Percentiles rank a stretch among this genome's conserved stretches.
phyloP scores from a whole-genome alignment of 2,329 filamentous ascomycete genomes.

The Calonectria hawksworthii region DNA sequence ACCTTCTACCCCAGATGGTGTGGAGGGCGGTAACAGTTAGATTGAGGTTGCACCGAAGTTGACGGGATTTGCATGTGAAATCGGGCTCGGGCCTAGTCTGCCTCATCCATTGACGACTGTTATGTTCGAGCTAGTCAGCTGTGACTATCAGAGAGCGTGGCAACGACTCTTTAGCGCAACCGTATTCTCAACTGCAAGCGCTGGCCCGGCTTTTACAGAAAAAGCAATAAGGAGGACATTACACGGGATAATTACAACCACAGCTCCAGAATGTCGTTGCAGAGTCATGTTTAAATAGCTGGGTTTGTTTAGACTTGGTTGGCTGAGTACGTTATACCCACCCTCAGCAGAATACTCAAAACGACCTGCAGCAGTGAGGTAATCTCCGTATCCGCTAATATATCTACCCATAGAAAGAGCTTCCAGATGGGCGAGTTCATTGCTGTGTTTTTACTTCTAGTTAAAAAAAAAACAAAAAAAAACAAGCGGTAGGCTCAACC shows the following conservation, averaged over 20 bases:
- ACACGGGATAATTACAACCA: constrained; percentile 70
- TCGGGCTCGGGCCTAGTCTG: no score
- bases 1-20: no score
- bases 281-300: constrained; percentile 61
- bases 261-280: constrained; percentile 67
- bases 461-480: no score
- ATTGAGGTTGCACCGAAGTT: no score
- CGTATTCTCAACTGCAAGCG: constrained; percentile 38
- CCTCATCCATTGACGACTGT: no score
- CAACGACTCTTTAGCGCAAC: constrained; percentile 38
- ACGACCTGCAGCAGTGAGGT: not conserved
- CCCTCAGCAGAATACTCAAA: not conserved
- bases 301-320: constrained; percentile 62
- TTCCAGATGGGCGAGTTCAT: not conserved
- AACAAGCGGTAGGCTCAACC: no score
- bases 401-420: not conserved
- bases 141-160: no score
- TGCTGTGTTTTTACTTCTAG: not conserved
- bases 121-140: no score
- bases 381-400: not conserved
- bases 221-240: constrained; percentile 64
- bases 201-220: constrained; percentile 53
- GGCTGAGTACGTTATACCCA: constrained; percentile 46
- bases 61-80: no score
- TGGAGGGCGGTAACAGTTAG: no score